Percentiles rank a stretch among this genome's conserved stretches.
These are phyloP conservation scores for Blastocystis sp. DNA, from an alignment of 352 stramenopile genomes.

Conservation along the genomic window DNA sequence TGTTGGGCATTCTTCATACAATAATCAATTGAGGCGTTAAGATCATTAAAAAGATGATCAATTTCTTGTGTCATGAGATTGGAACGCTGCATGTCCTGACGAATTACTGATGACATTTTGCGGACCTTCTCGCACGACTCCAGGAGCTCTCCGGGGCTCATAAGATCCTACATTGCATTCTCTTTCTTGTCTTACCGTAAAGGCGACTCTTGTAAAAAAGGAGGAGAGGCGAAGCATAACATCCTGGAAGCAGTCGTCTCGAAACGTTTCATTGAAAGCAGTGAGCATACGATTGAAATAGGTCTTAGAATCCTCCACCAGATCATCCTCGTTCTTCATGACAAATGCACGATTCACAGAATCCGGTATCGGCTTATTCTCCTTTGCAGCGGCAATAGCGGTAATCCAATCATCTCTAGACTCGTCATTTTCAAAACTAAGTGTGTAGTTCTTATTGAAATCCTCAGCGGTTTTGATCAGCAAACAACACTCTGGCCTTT, in stretches of 20 bases:
- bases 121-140: constrained; percentile 23
- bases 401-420: constrained; percentile 48
- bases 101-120: constrained; percentile 24
- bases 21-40: constrained; percentile 26
- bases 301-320: constrained; percentile 20
- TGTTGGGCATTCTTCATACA: constrained; percentile 46
- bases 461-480: constrained; percentile 50
- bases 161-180: not conserved
- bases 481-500: constrained; percentile 20
- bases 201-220: constrained; percentile 41
- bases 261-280: constrained; percentile 22
- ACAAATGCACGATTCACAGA: constrained; percentile 54
- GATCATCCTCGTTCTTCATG: constrained; percentile 52
- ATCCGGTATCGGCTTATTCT: constrained; percentile 55
- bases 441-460: constrained; percentile 60
- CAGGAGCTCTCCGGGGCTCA: constrained; percentile 2
- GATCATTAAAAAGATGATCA: constrained; percentile 46
- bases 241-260: constrained; percentile 45
- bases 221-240: constrained; percentile 37
- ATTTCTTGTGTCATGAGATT: constrained; percentile 57
- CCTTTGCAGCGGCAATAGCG: constrained; percentile 44
- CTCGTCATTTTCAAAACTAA: constrained; percentile 46
- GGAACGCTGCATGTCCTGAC: constrained; percentile 40
- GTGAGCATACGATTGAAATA: constrained; percentile 56
- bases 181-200: not conserved